Conservation (phyloP, 495 filamentous ascomycete genomes). For the Cercophora samala region DNA sequence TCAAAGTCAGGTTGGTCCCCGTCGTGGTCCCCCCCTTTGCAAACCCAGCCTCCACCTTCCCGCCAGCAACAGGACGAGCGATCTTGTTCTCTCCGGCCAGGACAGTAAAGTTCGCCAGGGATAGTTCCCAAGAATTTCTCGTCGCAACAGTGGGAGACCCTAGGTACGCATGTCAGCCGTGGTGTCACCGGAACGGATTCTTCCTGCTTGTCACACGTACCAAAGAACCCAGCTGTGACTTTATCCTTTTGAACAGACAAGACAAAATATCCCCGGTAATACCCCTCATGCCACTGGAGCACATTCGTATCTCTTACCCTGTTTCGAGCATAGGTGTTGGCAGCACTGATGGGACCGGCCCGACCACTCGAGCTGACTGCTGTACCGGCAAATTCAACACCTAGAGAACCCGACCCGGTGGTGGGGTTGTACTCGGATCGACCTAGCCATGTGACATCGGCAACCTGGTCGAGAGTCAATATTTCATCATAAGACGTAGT, state of each 20-base stretch:
- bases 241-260: constrained; percentile 47
- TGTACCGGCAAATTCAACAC: constrained; percentile 61
- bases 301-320: constrained; percentile 53
- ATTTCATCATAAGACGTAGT: constrained; percentile 59
- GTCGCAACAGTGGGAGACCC: constrained; percentile 35
- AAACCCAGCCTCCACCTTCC: constrained; percentile 43
- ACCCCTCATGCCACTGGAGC: constrained; percentile 62
- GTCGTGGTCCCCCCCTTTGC: constrained; percentile 46
- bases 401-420: constrained; percentile 55
- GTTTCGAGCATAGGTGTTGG: constrained; percentile 39
- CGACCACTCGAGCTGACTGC: constrained; percentile 54
- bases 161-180: not conserved
- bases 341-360: constrained; percentile 45
- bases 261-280: constrained; percentile 61
- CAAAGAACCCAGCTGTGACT: constrained; percentile 55
- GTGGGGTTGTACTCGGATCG: constrained; percentile 50
- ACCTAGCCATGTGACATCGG: constrained; percentile 58
- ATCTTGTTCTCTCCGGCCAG: constrained; percentile 53
- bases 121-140: constrained; percentile 51
- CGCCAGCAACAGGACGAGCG: constrained; percentile 42
- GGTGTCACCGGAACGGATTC: not conserved
- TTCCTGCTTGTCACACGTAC: constrained; percentile 22
- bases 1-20: constrained; percentile 45
- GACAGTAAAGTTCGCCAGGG: constrained; percentile 62
- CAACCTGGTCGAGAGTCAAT: constrained; percentile 19